Conservation (phyloP, 1,139 yeast species). For the Pneumocystis canis region DNA sequence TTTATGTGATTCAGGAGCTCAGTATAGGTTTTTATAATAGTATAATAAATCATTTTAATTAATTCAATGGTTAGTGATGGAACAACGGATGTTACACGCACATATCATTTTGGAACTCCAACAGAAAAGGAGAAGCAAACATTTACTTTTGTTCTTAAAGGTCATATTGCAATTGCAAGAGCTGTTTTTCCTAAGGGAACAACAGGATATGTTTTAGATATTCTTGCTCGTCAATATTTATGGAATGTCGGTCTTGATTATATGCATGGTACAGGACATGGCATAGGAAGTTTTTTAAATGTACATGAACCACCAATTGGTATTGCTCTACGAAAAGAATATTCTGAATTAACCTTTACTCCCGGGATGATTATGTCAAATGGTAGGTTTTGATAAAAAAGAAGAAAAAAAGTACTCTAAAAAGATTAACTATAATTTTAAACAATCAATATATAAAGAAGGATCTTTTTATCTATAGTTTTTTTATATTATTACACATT, state of each 20-base stretch:
- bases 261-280: conserved; percentile 95
- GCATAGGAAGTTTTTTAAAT: conserved; percentile 82
- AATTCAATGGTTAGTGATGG: conserved; percentile 39
- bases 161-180: conserved; percentile 66
- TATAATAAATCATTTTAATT: neutral
- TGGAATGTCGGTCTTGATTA: conserved; percentile 86
- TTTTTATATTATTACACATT: neutral
- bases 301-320: conserved; percentile 97
- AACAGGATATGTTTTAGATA: conserved; percentile 69
- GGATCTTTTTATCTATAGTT: neutral
- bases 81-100: conserved; percentile 91
- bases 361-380: conserved; percentile 75
- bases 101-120: conserved; percentile 67
- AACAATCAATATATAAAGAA: neutral
- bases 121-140: conserved; percentile 50
- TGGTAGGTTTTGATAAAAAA: conserved; percentile 9
- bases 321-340: conserved; percentile 43
- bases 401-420: neutral
- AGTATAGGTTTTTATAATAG: conserved; percentile 34
- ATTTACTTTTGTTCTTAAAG: conserved; percentile 83
- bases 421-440: neutral
- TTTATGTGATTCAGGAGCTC: conserved; percentile 86
- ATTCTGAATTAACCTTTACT: conserved; percentile 30
- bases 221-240: conserved; percentile 74
- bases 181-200: conserved; percentile 78